Evolutionary conservation across 257 asterid genomes (phyloP).

Genomic region (Solanum corneliomulleri): DNA sequence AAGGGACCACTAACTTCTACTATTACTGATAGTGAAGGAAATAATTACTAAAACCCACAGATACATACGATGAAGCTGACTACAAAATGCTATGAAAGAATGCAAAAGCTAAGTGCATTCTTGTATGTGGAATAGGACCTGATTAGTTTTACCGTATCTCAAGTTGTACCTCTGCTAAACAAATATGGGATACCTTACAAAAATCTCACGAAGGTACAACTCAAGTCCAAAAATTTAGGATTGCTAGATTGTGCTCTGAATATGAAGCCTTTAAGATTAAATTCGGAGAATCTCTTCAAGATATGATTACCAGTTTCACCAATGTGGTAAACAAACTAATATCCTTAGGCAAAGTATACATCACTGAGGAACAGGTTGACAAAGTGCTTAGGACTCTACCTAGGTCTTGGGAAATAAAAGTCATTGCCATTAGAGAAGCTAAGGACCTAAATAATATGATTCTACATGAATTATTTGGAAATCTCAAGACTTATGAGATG

Average conservation of each 20-base stretch:
- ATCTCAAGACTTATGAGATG: neutral
- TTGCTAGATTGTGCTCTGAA: neutral
- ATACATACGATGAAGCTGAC: neutral
- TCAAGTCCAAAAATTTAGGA: neutral
- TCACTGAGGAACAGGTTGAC: neutral
- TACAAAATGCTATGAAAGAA: neutral
- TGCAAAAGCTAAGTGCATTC: neutral
- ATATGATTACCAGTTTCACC: neutral
- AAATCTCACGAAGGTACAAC: neutral
- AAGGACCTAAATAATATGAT: neutral
- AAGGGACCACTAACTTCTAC: neutral
- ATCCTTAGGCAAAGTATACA: neutral
- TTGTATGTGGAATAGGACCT: neutral
- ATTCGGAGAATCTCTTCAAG: neutral
- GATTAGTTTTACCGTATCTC: neutral
- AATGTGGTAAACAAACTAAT: too few species aligned
- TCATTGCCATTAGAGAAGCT: neutral
- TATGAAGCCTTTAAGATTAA: neutral
- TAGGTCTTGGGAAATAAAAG: neutral
- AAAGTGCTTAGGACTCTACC: neutral
- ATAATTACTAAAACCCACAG: neutral
- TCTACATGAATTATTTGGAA: neutral
- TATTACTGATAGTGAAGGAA: neutral
- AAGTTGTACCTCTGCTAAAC: neutral
- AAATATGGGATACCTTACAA: neutral